Conservation (phyloP, 1,284 basidiomycete genomes). For the Mycosarcoma mackinlayi region DNA sequence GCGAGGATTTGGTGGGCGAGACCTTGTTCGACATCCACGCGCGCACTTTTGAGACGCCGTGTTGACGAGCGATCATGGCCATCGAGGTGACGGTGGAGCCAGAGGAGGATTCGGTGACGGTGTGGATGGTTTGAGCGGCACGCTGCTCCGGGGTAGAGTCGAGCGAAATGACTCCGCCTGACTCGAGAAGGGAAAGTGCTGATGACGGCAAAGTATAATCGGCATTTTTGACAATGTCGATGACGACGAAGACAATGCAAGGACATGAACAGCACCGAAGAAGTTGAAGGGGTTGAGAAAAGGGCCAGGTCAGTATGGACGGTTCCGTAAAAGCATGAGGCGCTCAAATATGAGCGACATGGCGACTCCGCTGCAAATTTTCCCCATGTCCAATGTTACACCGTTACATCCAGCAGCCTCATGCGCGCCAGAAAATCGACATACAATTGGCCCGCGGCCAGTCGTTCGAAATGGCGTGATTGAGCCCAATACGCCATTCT, state of each 20-base stretch:
- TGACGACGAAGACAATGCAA: background rate
- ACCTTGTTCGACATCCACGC: conserved; percentile 54
- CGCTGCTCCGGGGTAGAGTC: conserved; percentile 18
- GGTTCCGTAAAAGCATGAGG: too few species aligned
- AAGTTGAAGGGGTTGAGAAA: too few species aligned
- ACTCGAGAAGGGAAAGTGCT: conserved; percentile 35
- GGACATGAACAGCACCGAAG: too few species aligned
- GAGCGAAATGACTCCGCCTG: conserved; percentile 41
- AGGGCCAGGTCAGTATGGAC: too few species aligned
- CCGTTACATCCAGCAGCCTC: too few species aligned
- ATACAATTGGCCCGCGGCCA: conserved; percentile 12
- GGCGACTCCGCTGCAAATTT: background rate
- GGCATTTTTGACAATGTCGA: background rate
- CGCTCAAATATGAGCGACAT: too few species aligned
- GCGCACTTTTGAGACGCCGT: conserved; percentile 30
- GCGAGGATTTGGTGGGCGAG: conserved; percentile 39
- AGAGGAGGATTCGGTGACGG: conserved; percentile 43
- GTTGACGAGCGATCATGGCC: conserved; percentile 47
- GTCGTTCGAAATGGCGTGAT: conserved; percentile 17
- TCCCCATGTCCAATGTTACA: background rate
- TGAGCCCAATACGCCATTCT: background rate
- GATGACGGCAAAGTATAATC: background rate
- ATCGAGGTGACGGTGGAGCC: conserved; percentile 54
- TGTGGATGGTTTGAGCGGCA: conserved; percentile 21
- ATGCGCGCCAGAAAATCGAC: too few species aligned